Base-by-base conservation (phyloP, 139 green algal species). In the Desmodesmus armatus region DNA sequence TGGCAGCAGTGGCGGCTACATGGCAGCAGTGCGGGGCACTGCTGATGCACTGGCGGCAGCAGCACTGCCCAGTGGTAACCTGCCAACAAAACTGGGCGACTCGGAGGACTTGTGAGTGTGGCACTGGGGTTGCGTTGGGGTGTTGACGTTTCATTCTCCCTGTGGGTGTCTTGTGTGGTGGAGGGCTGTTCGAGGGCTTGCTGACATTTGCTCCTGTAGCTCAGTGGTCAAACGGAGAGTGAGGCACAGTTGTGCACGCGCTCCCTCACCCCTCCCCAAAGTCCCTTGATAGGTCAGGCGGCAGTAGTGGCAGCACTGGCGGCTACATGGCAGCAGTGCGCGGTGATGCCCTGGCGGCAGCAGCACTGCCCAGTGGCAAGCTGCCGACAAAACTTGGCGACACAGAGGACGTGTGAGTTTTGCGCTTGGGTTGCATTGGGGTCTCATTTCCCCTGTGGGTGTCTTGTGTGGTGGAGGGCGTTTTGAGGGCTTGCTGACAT, bases 321-420 rank as follows among this genome's bases (percentile, higher is more conserved):
- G 4, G 23, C 37, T 40, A 73, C 66, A n/a, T 33, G 11, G 27
- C 41, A 29, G 70, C 71, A 29, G 5, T 91, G 11, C 55, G 35
- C 5, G 41, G 83, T 40, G 41, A 62, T 33, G 85, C 71, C 0
- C 60, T 90, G 75, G 53, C 81, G 29, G 41, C 47, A 69, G 63
- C 78, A 53, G 55, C 43, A n/a, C 37, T 88, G 19, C 77, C 80
- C 0, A 86, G 70, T 33, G 88, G 90, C 62, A 91, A 90, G 53
- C 74, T 90, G 65, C 85, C 71, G 3, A 85, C 90, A 37, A 88
- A 82, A 23, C 67, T 90, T 15, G 85, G 81, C 53, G 87, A 62
- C 33, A 49, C 70, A 5, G 25, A 77, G n/a, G 84, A 91, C 49
- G 41, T 58, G 80, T 80, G 80, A 78, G 80, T 53, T n/a, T n/a